Evolutionary conservation across 495 filamentous ascomycete species (phyloP), one percentile per base, ranked within the genome.

Genomic region (Penicillium robsamsonii): DNA sequence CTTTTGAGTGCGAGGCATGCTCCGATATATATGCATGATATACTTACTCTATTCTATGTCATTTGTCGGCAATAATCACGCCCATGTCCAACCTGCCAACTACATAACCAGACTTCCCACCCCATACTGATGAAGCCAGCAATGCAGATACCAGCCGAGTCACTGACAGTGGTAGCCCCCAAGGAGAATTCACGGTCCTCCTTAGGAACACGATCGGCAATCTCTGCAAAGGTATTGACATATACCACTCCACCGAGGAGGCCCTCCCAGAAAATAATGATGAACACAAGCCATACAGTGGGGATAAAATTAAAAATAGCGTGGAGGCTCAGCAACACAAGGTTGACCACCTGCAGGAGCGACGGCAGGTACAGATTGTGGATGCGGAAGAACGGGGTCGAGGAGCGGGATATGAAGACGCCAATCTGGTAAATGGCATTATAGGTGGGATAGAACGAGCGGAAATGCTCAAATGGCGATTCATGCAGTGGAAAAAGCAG

Each of bases 211-310:
- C 84, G 81, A 51, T 97, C 89, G 63, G 86, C 85, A 57, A 98
- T 94, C 69, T 93, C 88, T 1, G 92, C 91, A 72, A 96, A 98
- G 0, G 92, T 96, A 56, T 93, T 96, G 43, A 97, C 91, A 63
- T 98, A 98, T 0, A 97, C 94, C 9, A 87, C 72, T 0, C 94
- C 94, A 6, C 94, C 94, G 0, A 98, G 76, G 38, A 98, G 70
- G 0, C 94, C 94, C 67, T 96, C 93, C 93, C 94, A 97, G 66
- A 97, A 96, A n/a, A 96, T 74, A 44, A 97, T 75, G 6, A 80
- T 64, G 67, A 96, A 96, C 4, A 97, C 70, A 20, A 96, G 63
- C 63, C 88, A 97, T 10, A 97, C 86, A 53, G 72, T 89, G 0
- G 93, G 93, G 38, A 97, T 81, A 58, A 91, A 93, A 63, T 84